Base-by-base conservation (phyloP, 148 eudicot species). In the Diospyros kaki region DNA sequence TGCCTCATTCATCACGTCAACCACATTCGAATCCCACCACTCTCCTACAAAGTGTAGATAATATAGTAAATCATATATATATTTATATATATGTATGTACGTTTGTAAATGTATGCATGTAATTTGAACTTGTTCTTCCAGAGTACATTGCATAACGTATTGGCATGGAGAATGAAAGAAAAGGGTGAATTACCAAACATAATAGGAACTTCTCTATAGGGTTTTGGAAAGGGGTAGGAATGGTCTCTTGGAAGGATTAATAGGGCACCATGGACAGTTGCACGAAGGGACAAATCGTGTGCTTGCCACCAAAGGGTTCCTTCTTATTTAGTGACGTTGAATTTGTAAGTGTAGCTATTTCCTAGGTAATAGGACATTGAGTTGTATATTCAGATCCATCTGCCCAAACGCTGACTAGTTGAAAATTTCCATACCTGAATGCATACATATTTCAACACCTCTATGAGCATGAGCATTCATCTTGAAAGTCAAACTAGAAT, bases 221-320 rank as follows among this genome's bases (percentile, higher is more conserved):
- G 94, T 18, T 84, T 84, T 14, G 87, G 89, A 48, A 88, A 93
- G 8, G 97, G 98, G 59, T 91, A 93, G 0, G 81, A 28, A 1
- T 64, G 71, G 7, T 93, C 54, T 76, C 78, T 84, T 1, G 98
- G 98, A 14, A 75, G 87, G 67, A 93, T 85, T 17, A 93, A 64
- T 13, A 93, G 81, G 2, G 86, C 94, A 1, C 98, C 98, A 64
- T 93, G 76, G 39, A 93, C 94, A 0, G 97, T 93, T 1, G 98
- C 96, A 6, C 98, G 86, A 12, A 88, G 87, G 91, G 92, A 93
- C 4, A 74, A 68, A 53, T 82, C 86, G 53, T 93, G 98, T 6
- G 97, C 93, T 18, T 93, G 98, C 98, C 98, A 93, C 93, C 96
- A 93, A 6, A 91, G 90, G 2, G 98, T 93, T 3, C 98, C 98